Base-by-base conservation (phyloP, 169 alveolate species). In the Eimeria necatrix region DNA sequence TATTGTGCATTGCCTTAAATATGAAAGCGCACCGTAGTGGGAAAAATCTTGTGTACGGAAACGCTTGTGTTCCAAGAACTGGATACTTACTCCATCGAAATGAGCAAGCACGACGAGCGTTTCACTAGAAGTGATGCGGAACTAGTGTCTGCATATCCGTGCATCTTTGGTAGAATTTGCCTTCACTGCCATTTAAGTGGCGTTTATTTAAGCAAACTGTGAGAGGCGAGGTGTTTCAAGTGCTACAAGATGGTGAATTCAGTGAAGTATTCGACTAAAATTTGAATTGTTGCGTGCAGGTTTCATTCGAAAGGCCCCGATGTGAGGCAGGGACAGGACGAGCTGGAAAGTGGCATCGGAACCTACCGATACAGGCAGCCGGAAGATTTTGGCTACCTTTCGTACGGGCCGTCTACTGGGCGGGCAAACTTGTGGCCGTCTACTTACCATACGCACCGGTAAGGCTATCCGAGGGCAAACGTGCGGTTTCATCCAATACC, bases 351-450 rank as follows among this genome's bases (percentile, higher is more conserved):
- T 20, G 85, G 89, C 80, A 76, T 88, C 52, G 91, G 95, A 46
- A 71, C 94, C 16, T 88, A 88, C 56, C 95, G 93, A 0, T 52
- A 89, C 96, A 93, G 85, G 51, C 61, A 95, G 88, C 98, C 97
- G 9, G 98, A 97, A 53, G 98, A 97, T 88, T 97, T 96, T 64
- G 98, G 98, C 8, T 97, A 96, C 95, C 95, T 97, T 32, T 87
- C 96, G 41, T 97, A 94, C 61, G 98, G 98, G 18, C 98, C 98
- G 20, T 95, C 96, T 48, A 97, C 97, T 87, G 98, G 98, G 2
- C 94, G 97, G 20, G 97, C 98, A 89, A 97, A 97, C 95, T 80
- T 95, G 76, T 97, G 96, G 85, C 98, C 98, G 7, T 96, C 95
- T 68, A 93, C 97, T 20, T 97, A 96, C 94, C 97, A 96, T 88